A percentile compares a stretch with the other conserved stretches of the same genome.
Conservation (phyloP, 1,139 yeast species). For the Yamadazyma jaroonii region DNA sequence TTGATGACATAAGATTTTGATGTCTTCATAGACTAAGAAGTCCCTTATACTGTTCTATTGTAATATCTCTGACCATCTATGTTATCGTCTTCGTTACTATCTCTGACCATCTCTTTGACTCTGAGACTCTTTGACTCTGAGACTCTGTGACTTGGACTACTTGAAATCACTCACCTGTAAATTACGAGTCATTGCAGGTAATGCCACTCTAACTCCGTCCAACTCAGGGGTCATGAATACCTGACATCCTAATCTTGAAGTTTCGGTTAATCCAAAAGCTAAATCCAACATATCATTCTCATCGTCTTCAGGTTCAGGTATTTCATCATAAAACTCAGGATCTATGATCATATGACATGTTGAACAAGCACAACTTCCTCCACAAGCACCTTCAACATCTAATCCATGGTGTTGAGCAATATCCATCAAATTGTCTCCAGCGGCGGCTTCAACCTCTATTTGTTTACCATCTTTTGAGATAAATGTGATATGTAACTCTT, state of each 20-base stretch:
- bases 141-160: constrained; percentile 8
- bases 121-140: too few species aligned
- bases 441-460: constrained; percentile 78
- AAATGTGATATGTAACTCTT: constrained; percentile 86
- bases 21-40: too few species aligned
- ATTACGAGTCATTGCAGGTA: constrained; percentile 97
- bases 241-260: constrained; percentile 96
- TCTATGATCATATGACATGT: constrained; percentile 96
- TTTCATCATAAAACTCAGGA: constrained; percentile 85
- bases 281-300: constrained; percentile 98
- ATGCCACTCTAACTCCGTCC: constrained; percentile 92
- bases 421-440: constrained; percentile 87
- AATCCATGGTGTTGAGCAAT: constrained; percentile 91
- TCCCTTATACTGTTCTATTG: too few species aligned
- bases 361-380: constrained; percentile 98
- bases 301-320: constrained; percentile 96
- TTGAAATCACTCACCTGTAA: constrained; percentile 74
- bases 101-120: too few species aligned
- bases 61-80: too few species aligned
- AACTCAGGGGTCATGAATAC: constrained; percentile 83
- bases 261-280: constrained; percentile 95
- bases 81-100: too few species aligned
- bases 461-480: constrained; percentile 91
- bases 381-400: constrained; percentile 99
- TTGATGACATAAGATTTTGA: too few species aligned